phyloP scores from a whole-genome alignment of 192 early-diverging fungal genomes.

The Glomus cerebriforme region DNA sequence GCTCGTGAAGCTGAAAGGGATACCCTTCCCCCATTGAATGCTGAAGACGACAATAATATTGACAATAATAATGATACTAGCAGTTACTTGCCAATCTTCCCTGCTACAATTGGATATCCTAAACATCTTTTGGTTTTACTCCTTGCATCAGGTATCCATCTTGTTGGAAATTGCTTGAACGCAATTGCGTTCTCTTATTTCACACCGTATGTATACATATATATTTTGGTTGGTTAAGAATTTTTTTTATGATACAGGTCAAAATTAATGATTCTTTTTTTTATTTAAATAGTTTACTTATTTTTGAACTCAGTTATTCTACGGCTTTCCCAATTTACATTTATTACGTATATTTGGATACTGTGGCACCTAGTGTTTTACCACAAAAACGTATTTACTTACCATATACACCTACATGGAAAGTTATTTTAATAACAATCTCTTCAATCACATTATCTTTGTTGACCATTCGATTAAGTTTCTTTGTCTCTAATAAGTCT shows the following conservation, averaged over 20 bases:
- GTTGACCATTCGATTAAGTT: not conserved
- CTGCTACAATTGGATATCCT: not conserved
- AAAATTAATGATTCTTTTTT: not conserved
- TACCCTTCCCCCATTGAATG: not conserved
- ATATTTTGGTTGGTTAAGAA: not conserved
- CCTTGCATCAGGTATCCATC: not conserved
- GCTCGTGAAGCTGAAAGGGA: not conserved
- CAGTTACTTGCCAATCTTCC: not conserved
- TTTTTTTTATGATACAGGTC: not conserved
- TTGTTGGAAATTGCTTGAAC: not conserved
- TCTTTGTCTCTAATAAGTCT: not conserved
- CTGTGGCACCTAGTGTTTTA: not conserved
- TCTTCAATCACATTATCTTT: not conserved
- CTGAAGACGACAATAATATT: not conserved
- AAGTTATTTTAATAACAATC: not conserved
- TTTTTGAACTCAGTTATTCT: not conserved
- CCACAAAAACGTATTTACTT: slow-evolving; percentile 22
- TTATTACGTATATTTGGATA: slow-evolving; percentile 11
- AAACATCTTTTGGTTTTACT: not conserved
- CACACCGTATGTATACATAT: not conserved
- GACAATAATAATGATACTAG: not conserved
- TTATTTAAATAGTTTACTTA: not conserved
- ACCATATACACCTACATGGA: not conserved
- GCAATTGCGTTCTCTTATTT: not conserved
- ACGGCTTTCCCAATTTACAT: not conserved